phyloP scores from a whole-genome alignment of 805 yeast genomes.

The Myxozyma vanderwaltii region DNA sequence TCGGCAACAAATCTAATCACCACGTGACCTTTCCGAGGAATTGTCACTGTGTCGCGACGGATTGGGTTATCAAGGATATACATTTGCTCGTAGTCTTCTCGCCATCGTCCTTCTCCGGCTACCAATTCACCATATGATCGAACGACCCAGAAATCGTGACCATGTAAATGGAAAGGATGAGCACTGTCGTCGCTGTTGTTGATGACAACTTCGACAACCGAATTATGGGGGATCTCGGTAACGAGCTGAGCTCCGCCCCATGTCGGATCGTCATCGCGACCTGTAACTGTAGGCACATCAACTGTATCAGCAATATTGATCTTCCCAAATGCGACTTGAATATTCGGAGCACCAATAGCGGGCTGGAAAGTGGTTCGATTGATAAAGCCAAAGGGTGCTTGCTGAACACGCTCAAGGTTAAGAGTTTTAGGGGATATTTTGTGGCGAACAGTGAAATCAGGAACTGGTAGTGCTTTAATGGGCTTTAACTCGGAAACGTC shows the following conservation, averaged over 20 bases:
- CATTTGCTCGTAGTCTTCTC: slow-evolving; percentile 37
- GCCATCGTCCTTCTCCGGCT: slow-evolving; percentile 20
- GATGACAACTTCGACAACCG: slow-evolving; percentile 71
- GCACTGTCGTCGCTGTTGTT: slow-evolving; percentile 80
- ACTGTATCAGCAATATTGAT: slow-evolving; percentile 40
- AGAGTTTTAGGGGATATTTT: slow-evolving; percentile 13
- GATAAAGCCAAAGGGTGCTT: slow-evolving; percentile 39
- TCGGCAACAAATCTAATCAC: slow-evolving; percentile 86
- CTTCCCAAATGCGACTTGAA: slow-evolving; percentile 37
- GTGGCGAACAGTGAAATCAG: slow-evolving; percentile 7
- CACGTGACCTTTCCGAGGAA: slow-evolving; percentile 79
- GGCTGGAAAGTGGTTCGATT: slow-evolving; percentile 34
- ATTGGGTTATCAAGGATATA: slow-evolving; percentile 66
- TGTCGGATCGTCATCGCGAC: slow-evolving; percentile 67
- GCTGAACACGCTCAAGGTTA: slow-evolving; percentile 23
- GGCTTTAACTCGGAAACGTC: slow-evolving; percentile 9
- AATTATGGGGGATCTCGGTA: slow-evolving; percentile 59
- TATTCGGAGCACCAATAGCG: slow-evolving; percentile 39
- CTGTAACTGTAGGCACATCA: slow-evolving; percentile 50
- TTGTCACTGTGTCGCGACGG: slow-evolving; percentile 78
- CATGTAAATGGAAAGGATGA: slow-evolving; percentile 80
- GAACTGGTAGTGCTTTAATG: background rate
- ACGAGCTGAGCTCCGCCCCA: slow-evolving; percentile 61
- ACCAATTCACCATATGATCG: slow-evolving; percentile 48
- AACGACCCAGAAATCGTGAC: slow-evolving; percentile 68